Base-by-base conservation (phyloP, 2,329 filamentous ascomycete species). In the Trichoderma sp. region DNA sequence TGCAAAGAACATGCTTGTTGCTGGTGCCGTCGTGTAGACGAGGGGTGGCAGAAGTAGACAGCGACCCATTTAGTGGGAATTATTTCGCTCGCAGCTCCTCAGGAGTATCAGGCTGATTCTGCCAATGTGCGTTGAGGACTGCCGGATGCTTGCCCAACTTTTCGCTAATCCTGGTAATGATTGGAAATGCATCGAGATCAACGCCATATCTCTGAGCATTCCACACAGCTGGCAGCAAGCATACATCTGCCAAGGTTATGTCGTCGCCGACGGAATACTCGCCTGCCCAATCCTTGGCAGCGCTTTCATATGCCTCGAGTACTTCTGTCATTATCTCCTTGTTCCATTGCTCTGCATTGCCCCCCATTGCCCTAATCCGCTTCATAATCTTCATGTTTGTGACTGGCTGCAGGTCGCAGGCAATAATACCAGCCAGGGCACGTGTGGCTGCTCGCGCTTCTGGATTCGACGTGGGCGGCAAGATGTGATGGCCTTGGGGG, bases 241-340 rank as follows among this genome's bases (percentile, higher is more conserved):
- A 85, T 32, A 84, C 82, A 76, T 90, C 88, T 3, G 88, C 88
- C 71, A 89, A 69, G 0, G 83, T 87, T 3, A 90, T 72, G 0
- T 75, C 68, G 74, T 89, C 84, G 0, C 86, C 88, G 4, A 87
- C 82, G 2, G 84, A 87, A 71, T 83, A 89, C 35, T 69, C 78
- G 0, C 86, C 86, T 0, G 84, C 80, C 8, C 73, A 76, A 68
- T 64, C 72, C 22, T 69, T 70, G 0, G 76, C 74, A 0, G 85
- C 73, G 9, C 75, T 72, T 74, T 90, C 87, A 70, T 88, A 89
- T 2, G 87, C 87, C 17, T 72, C 72, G n/a, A 90, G 76, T 0
- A 87, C 87, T 8, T 82, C 79, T 1, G 76, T 75, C 75, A 86
- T 85, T 6, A 87, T 76, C 64, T 83, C 80, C 48, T 77, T 78